Evolutionary conservation across 2,329 filamentous ascomycete species (phyloP).

Genomic region (Ciborinia camelliae): DNA sequence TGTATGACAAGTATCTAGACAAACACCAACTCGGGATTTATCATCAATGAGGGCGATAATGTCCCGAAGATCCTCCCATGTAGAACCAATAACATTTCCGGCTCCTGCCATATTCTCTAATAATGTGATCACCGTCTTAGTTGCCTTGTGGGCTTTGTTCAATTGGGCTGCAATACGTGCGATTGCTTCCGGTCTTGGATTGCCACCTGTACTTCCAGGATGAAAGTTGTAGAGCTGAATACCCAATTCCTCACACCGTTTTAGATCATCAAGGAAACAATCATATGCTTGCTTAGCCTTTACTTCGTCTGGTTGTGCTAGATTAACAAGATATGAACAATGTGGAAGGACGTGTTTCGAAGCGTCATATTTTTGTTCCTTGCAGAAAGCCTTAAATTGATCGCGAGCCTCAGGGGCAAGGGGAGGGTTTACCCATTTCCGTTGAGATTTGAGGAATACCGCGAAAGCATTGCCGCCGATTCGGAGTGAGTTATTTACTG

Average conservation of each 20-base stretch:
- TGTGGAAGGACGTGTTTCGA: conserved; percentile 79
- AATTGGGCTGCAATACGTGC: conserved; percentile 75
- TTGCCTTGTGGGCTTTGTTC: conserved; percentile 77
- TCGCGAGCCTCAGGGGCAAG: conserved; percentile 64
- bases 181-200: conserved; percentile 65
- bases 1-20: conserved; percentile 93
- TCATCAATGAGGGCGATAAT: conserved; percentile 78
- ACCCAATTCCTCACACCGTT: conserved; percentile 78
- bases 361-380: conserved; percentile 67
- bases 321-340: conserved; percentile 93
- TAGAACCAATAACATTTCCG: conserved; percentile 82
- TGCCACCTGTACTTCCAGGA: conserved; percentile 76
- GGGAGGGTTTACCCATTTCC: conserved; percentile 86
- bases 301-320: conserved; percentile 75
- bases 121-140: conserved; percentile 72
- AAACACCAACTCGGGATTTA: conserved; percentile 84
- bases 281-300: conserved; percentile 84
- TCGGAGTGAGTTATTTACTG: conserved; percentile 70
- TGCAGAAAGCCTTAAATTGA: conserved; percentile 67
- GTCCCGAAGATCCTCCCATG: conserved; percentile 80
- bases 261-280: conserved; percentile 82
- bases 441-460: conserved; percentile 91
- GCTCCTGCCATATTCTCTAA: conserved; percentile 94
- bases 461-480: conserved; percentile 93
- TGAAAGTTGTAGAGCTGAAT: conserved; percentile 98